Percentiles rank a stretch among this genome's conserved stretches.
Conservation (phyloP, 2,329 filamentous ascomycete genomes). For the Talaromyces marneffei region DNA sequence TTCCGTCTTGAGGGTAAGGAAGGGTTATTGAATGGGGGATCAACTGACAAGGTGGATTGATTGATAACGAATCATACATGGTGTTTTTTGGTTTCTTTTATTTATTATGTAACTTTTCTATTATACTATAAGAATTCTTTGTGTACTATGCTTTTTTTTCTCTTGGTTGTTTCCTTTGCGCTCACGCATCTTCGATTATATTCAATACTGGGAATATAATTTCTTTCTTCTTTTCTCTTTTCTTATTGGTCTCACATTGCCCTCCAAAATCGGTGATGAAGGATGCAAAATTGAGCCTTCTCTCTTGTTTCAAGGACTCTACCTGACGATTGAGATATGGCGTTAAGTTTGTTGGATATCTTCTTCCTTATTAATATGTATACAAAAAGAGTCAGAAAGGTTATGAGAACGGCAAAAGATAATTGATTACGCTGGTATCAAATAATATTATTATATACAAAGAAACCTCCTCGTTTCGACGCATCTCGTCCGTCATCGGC, state of each 20-base stretch:
- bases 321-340: no score
- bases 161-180: neutral
- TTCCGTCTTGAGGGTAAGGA: conserved; percentile 47
- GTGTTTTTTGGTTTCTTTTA: conserved; percentile 6
- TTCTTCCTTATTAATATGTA: neutral
- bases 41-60: conserved; percentile 42
- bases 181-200: neutral
- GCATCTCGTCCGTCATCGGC: neutral
- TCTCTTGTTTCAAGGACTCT: no score
- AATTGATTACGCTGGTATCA: neutral
- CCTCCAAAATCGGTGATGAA: no score
- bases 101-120: conserved; percentile 6
- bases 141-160: conserved; percentile 1
- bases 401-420: neutral
- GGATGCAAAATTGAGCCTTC: no score
- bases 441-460: neutral
- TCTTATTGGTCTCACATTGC: no score
- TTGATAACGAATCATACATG: neutral
- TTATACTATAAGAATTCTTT: neutral
- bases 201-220: neutral
- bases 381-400: neutral
- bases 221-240: neutral
- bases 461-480: neutral
- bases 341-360: neutral
- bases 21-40: conserved; percentile 38